Evolutionary conservation across 768 basidiomycete genomes (phyloP).

Genomic region (Phaeotremella skinneri): DNA sequence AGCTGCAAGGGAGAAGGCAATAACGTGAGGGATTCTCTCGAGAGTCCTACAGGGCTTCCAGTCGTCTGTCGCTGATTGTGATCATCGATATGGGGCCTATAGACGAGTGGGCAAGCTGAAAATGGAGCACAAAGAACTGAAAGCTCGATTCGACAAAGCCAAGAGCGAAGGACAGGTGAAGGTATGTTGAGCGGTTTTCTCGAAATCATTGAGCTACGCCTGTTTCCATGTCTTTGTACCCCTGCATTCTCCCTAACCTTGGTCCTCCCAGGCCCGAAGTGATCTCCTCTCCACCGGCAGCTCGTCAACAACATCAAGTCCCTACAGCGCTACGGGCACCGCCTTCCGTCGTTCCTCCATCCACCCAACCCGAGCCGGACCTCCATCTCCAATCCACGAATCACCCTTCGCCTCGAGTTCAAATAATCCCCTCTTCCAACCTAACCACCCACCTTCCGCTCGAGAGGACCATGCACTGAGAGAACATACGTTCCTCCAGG

Average conservation of each 20-base stretch:
- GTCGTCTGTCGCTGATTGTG: no score
- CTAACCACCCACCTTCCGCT: conserved; percentile 57
- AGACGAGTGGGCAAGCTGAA: conserved; percentile 93
- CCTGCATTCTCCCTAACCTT: background rate
- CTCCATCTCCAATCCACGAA: conserved; percentile 63
- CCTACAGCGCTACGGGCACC: conserved; percentile 50
- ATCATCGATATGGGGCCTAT: no score
- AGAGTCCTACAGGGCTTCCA: no score
- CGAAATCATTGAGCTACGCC: background rate
- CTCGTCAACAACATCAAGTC: conserved; percentile 42
- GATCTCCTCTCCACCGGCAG: conserved; percentile 33
- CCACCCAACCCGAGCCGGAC: conserved; percentile 26
- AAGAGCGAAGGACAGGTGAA: conserved; percentile 55
- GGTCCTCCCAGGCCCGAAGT: conserved; percentile 21
- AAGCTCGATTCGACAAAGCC: conserved; percentile 73
- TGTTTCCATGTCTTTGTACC: background rate
- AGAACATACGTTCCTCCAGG: conserved; percentile 85
- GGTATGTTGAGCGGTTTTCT: conserved; percentile 21
- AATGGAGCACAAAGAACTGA: conserved; percentile 77
- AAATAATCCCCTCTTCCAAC: conserved; percentile 55
- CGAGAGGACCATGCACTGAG: conserved; percentile 76
- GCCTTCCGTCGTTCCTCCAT: conserved; percentile 30
- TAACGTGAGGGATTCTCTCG: conserved; percentile 63
- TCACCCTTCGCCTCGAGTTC: conserved; percentile 69
- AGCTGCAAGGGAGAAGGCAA: conserved; percentile 93